A percentile compares a stretch with the other conserved stretches of the same genome.
These are phyloP conservation scores for Phytophthora citrophthora DNA, from an alignment of 352 stramenopile genomes.

Conservation along the genomic window DNA sequence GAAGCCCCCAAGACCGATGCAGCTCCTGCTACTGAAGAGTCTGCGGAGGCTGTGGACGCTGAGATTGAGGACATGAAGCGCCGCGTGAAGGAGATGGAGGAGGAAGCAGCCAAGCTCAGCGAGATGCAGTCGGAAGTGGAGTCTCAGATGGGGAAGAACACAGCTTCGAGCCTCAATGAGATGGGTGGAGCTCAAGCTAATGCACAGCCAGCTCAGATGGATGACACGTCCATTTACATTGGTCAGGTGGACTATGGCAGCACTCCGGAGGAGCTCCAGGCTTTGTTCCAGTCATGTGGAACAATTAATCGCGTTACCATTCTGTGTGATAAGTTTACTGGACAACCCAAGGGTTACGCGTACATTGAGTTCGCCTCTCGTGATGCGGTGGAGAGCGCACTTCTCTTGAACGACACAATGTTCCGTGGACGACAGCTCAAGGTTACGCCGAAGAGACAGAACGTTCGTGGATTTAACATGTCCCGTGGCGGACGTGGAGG, in stretches of 20 bases:
- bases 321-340: conserved; percentile 97
- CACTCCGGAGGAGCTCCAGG: conserved; percentile 95
- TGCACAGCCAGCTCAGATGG: conserved; percentile 49
- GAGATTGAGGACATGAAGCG: conserved; percentile 90
- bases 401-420: conserved; percentile 93
- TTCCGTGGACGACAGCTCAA: conserved; percentile 93
- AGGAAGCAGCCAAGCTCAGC: conserved; percentile 81
- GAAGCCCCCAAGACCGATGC: conserved; percentile 17
- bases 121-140: conserved; percentile 88
- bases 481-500: conserved; percentile 60
- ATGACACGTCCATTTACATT: conserved; percentile 93
- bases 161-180: conserved; percentile 47
- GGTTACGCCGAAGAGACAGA: conserved; percentile 87
- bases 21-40: conserved; percentile 25
- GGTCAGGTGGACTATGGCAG: conserved; percentile 97
- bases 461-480: conserved; percentile 83
- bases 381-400: conserved; percentile 87
- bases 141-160: conserved; percentile 79
- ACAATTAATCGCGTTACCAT: conserved; percentile 98
- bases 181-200: conserved; percentile 32
- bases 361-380: conserved; percentile 95
- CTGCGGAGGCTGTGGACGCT: conserved; percentile 53
- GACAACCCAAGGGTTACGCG: conserved; percentile 94
- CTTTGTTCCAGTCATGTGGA: conserved; percentile 96
- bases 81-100: conserved; percentile 82